phyloP scores from a whole-genome alignment of 2,329 filamentous ascomycete species.

The Alternaria incomplexa region DNA sequence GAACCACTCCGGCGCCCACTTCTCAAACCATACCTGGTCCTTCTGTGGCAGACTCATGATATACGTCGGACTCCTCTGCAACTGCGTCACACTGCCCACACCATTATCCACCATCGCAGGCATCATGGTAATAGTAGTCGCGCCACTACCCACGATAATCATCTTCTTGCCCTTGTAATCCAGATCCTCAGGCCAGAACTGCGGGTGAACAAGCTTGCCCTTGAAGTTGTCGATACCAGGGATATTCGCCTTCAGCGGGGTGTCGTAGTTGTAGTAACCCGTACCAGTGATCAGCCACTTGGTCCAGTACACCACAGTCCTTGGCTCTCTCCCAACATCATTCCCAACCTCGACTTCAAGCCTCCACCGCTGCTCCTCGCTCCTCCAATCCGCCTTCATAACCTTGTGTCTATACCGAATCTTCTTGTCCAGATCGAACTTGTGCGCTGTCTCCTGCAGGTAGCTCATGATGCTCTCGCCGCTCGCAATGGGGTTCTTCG shows the following conservation, averaged over 20 bases:
- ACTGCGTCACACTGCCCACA: conserved; percentile 71
- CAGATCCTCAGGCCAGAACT: conserved; percentile 76
- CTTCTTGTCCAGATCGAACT: conserved; percentile 55
- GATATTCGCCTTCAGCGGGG: conserved; percentile 65
- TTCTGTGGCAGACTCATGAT: conserved; percentile 62
- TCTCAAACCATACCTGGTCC: conserved; percentile 43
- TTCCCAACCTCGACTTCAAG: conserved; percentile 42
- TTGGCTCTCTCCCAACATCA: conserved; percentile 34
- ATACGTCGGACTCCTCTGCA: conserved; percentile 75
- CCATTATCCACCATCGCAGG: conserved; percentile 72
- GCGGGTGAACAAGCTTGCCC: conserved; percentile 70
- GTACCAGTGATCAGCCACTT: conserved; percentile 65
- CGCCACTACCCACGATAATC: conserved; percentile 77
- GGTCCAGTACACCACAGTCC: conserved; percentile 44
- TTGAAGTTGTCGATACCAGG: conserved; percentile 71
- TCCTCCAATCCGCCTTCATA: conserved; percentile 51
- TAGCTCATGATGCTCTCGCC: conserved; percentile 54
- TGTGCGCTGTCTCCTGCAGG: conserved; percentile 50
- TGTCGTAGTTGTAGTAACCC: conserved; percentile 77
- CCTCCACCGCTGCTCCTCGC: conserved; percentile 57
- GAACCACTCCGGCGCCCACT: conserved; percentile 56
- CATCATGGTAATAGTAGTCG: conserved; percentile 78
- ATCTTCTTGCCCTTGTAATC: conserved; percentile 71
- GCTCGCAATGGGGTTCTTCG: conserved; percentile 54
- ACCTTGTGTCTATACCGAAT: conserved; percentile 55